Evolutionary conservation across 306 rosid genomes (phyloP), one percentile per base, ranked within the genome.

Genomic region (Quercus cerris): DNA sequence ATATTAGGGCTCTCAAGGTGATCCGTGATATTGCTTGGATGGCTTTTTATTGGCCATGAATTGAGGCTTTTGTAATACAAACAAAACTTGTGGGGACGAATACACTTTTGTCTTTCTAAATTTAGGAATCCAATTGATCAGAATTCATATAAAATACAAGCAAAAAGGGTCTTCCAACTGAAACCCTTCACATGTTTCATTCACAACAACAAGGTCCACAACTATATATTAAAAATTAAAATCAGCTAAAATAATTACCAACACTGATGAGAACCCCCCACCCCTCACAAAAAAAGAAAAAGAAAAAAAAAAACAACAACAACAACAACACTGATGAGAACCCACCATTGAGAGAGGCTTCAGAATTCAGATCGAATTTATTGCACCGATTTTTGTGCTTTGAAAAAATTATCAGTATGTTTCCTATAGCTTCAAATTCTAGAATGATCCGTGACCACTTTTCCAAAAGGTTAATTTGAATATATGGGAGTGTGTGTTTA

Each of bases 401-500:
- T 15, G 2, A 38, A 7, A 19, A 30, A 25, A 49, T 49, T 20
- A 51, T 18, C 51, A 56, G 67, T 6, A 18, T 18, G 30, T 3
- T 67, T 38, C 22, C 23, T 69, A 30, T 69, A 30, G 76, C 83
- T 52, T 79, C 85, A 82, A 82, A 62, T 83, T 83, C 81, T 79
- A 85, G 82, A 86, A 76, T 83, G 88, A 89, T 93, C 94, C 91
- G 92, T 88, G 94, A 91, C 81, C 78, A 70, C 70, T 72, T 70
- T 75, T 68, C 5, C 63, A 57, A 22, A 7, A 52, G 44, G 54
- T 62, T 61, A 19, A 10, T 70, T 71, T 15, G 9, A 46, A 72
- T 12, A 38, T 7, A 38, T 35, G 27, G n/a, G 5, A 57, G 20
- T 84, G 61, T 72, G 51, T 38, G 46, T 38, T 35, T 35, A 8